These are phyloP conservation scores for Trichoderma polysporum DNA, from an alignment of 2,329 filamentous ascomycete genomes.

Conservation along the genomic window DNA sequence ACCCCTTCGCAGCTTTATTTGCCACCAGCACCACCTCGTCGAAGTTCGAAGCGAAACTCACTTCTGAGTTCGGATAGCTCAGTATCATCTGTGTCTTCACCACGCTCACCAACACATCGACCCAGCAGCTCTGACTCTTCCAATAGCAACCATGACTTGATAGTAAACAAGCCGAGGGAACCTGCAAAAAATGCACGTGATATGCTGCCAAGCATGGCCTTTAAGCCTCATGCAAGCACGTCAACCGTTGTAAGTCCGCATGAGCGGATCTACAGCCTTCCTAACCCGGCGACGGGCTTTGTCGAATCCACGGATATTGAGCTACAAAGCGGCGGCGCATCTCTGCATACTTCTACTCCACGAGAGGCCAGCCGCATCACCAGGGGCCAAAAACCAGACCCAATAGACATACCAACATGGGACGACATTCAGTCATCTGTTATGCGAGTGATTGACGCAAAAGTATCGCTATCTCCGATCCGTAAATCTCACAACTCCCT, in stretches of 20 bases:
- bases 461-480: slow-evolving; percentile 22
- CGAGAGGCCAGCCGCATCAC: background rate
- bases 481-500: slow-evolving; percentile 16
- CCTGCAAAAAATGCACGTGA: background rate
- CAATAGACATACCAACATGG: slow-evolving; percentile 22
- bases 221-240: background rate
- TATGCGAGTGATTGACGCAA: slow-evolving; percentile 24
- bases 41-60: slow-evolving; percentile 32
- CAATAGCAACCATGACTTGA: background rate
- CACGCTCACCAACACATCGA: slow-evolving; percentile 8
- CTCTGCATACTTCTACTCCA: background rate
- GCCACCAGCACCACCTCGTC: slow-evolving; percentile 31
- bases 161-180: background rate
- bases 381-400: slow-evolving; percentile 3
- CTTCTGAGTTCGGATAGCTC: slow-evolving; percentile 21
- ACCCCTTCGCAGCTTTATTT: slow-evolving; percentile 21
- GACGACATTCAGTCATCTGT: slow-evolving; percentile 25
- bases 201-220: background rate
- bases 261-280: background rate
- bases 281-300: background rate
- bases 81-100: slow-evolving; percentile 4
- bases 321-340: background rate
- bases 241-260: background rate
- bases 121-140: slow-evolving; percentile 13
- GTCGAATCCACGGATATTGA: background rate